These are phyloP conservation scores for Tricholoma hemisulphureum DNA, from an alignment of 768 basidiomycete species.

Conservation along the genomic window DNA sequence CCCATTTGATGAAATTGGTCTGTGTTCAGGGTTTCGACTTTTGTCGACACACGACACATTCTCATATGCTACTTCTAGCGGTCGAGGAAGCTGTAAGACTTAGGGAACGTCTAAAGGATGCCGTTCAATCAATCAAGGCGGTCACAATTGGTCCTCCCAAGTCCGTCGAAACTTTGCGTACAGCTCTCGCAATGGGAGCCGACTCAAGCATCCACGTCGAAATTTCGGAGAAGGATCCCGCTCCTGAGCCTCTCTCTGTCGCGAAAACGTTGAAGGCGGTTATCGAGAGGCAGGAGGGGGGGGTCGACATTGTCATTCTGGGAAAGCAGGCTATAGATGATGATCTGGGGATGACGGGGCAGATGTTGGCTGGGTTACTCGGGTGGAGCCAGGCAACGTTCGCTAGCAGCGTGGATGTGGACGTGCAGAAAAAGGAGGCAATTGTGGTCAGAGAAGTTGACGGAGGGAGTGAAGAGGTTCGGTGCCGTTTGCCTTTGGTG, in stretches of 20 bases:
- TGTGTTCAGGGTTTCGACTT: not conserved
- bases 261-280: slow-evolving; percentile 81
- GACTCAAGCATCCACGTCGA: slow-evolving; percentile 92
- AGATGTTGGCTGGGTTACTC: slow-evolving; percentile 93
- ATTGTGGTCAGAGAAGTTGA: slow-evolving; percentile 88
- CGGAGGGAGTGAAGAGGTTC: slow-evolving; percentile 85
- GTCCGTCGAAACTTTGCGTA: slow-evolving; percentile 84
- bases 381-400: slow-evolving; percentile 95
- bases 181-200: slow-evolving; percentile 97
- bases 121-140: slow-evolving; percentile 83
- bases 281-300: slow-evolving; percentile 58
- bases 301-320: slow-evolving; percentile 85
- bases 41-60: not conserved
- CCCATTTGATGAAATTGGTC: slow-evolving; percentile 98
- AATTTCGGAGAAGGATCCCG: slow-evolving; percentile 64
- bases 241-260: slow-evolving; percentile 88
- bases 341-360: slow-evolving; percentile 92
- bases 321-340: slow-evolving; percentile 99
- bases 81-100: slow-evolving; percentile 96
- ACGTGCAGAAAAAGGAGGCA: slow-evolving; percentile 59
- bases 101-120: slow-evolving; percentile 78
- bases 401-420: slow-evolving; percentile 82
- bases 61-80: slow-evolving; percentile 45
- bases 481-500: slow-evolving; percentile 76
- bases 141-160: slow-evolving; percentile 95